phyloP scores from a whole-genome alignment of 2,329 filamentous ascomycete genomes.

The Aulographum hederae region DNA sequence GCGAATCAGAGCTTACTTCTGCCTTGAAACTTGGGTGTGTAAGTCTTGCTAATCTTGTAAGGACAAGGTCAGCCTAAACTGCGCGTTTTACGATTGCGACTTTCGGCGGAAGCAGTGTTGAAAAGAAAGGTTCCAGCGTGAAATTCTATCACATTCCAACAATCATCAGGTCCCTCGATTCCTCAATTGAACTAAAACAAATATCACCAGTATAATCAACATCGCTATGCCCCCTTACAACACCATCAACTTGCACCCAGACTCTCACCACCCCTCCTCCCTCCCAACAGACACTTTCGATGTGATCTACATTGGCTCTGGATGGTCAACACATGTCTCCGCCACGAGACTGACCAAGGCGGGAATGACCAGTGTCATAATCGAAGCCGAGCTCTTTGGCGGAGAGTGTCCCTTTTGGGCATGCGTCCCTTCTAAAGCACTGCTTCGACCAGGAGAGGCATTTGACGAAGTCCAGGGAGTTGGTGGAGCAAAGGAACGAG shows the following conservation, averaged over 20 bases:
- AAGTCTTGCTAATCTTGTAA: too few species aligned
- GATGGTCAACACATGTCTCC: background rate
- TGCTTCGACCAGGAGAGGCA: slow-evolving; percentile 6
- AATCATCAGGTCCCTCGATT: too few species aligned
- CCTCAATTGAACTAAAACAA: too few species aligned
- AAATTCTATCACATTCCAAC: too few species aligned
- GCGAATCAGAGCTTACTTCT: too few species aligned
- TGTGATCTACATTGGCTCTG: slow-evolving; percentile 1
- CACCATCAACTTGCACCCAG: slow-evolving; percentile 2
- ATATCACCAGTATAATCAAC: slow-evolving; percentile 5
- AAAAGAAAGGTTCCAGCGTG: too few species aligned
- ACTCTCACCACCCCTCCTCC: slow-evolving; percentile 1
- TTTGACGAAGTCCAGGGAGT: slow-evolving; percentile 6
- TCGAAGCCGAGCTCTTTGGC: slow-evolving; percentile 6
- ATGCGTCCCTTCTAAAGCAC: slow-evolving; percentile 6
- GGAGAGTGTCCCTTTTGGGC: slow-evolving; percentile 6
- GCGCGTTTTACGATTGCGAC: too few species aligned
- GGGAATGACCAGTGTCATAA: slow-evolving; percentile 1
- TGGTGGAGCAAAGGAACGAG: slow-evolving; percentile 4
- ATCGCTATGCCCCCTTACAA: slow-evolving; percentile 4
- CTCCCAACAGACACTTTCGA: slow-evolving; percentile 1
- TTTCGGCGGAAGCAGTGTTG: too few species aligned
- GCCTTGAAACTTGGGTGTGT: too few species aligned
- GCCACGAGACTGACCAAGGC: slow-evolving; percentile 1
- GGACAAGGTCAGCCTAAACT: too few species aligned